Evolutionary conservation across 164 flowering plant species (phyloP).

Genomic region (Kingdonia uniflora): DNA sequence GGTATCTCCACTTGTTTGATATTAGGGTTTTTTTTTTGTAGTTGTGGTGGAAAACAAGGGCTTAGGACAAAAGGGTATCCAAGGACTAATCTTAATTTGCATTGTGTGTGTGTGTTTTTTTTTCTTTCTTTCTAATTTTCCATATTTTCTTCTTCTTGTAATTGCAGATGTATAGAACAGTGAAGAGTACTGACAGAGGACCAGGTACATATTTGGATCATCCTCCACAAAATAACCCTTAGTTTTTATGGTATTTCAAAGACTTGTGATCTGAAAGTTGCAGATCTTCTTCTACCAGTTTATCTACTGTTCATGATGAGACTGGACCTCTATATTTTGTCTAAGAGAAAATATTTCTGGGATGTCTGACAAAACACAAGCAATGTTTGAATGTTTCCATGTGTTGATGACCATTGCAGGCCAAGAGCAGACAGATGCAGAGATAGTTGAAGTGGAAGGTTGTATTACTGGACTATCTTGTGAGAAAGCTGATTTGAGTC

Average conservation of each 20-base stretch:
- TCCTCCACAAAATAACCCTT: neutral
- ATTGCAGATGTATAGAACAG: slow-evolving; percentile 76
- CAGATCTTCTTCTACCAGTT: too few relatives aligned
- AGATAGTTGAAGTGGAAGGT: slow-evolving; percentile 20
- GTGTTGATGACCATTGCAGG: slow-evolving; percentile 52
- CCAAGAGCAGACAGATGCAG: slow-evolving; percentile 30
- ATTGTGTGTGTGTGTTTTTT: slow-evolving; percentile 12
- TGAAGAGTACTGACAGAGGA: slow-evolving; percentile 71
- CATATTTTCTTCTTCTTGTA: slow-evolving; percentile 11
- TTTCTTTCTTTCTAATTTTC: neutral
- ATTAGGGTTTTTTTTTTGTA: slow-evolving; percentile 14
- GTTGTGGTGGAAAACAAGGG: slow-evolving; percentile 16
- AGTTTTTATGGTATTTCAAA: neutral
- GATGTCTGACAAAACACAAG: slow-evolving; percentile 31
- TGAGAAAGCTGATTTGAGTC: slow-evolving; percentile 17
- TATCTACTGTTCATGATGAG: too few relatives aligned
- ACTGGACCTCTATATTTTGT: slow-evolving; percentile 3
- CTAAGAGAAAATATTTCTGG: slow-evolving; percentile 29
- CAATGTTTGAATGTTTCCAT: slow-evolving; percentile 19
- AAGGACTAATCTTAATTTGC: slow-evolving; percentile 22
- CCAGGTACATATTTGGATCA: slow-evolving; percentile 44
- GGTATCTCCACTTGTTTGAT: slow-evolving; percentile 9
- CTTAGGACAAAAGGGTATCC: slow-evolving; percentile 26
- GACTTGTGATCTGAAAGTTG: too few relatives aligned
- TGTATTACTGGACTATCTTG: slow-evolving; percentile 13